Base-by-base conservation (phyloP, 2,329 filamentous ascomycete genomes). In the Xylariaceae sp. region DNA sequence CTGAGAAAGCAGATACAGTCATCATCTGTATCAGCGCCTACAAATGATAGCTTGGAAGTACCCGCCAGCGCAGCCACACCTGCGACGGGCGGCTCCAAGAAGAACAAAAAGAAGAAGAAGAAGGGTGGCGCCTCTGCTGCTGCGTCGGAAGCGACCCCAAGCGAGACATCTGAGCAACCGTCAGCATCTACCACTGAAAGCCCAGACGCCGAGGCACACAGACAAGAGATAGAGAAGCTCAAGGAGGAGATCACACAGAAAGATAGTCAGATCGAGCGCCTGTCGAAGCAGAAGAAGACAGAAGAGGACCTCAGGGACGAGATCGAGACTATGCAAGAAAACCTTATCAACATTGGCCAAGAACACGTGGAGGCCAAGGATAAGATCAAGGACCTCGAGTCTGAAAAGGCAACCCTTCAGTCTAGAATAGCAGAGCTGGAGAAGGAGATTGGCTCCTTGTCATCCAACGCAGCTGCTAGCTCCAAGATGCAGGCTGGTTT, bases 21-120 rank as follows among this genome's bases (percentile, higher is more conserved):
- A 6, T 30, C 38, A 17, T 19, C 39, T 7, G 32, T 38, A 11
- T 31, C 41, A 16, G 16, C 49, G 5, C 29, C 51, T 3, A 27
- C 53, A 9, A 17, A 51, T 4, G 39, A 49, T 4, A 41, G 53
- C 2, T 40, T 52, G 12, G 39, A 52, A 7, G 41, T 50, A 11
- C 43, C 57, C 3, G 36, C 56, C 4, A 21, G 19, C 4, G 27
- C 57, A 1, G 23, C 57, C 1, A 21, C 50, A 1, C 19, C 35
- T 5, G 13, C 39, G 5, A 29, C 56, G 4, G 31, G 52, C 1
- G 37, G 50, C 0, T 66, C 67, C 39, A 74, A 70, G 38, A 90
- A 88, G 62, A 93, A 86, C 60, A 89, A 85, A 58, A 93, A 88
- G 44, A 85, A 85, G 56, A 94, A 90, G 67, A 94, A 93, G 72